A percentile compares a stretch with the other conserved stretches of the same genome.
phyloP scores from a whole-genome alignment of 2,329 filamentous ascomycete species.

The Pestalotiopsis sp. region DNA sequence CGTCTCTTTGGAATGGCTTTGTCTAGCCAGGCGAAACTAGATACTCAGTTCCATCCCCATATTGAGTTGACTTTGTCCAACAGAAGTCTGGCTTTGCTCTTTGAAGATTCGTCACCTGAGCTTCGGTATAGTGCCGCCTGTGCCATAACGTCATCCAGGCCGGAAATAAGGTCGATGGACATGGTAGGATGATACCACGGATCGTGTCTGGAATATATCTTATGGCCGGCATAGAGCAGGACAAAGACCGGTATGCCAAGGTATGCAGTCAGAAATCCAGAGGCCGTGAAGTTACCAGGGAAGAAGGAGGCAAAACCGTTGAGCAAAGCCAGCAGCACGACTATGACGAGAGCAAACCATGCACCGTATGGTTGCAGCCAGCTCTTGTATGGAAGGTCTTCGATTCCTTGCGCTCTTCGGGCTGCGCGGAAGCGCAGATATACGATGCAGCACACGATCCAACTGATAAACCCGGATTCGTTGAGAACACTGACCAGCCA shows the following conservation, averaged over 20 bases:
- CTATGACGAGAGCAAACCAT: constrained; percentile 51
- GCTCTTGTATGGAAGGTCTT: constrained; percentile 50
- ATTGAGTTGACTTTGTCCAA: neutral
- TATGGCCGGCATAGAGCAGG: constrained; percentile 55
- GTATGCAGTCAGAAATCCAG: constrained; percentile 63
- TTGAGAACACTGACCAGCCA: constrained; percentile 60
- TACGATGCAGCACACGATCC: constrained; percentile 55
- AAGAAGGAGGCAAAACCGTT: constrained; percentile 69
- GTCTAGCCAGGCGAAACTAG: no score
- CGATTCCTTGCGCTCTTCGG: constrained; percentile 40
- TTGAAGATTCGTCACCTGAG: neutral
- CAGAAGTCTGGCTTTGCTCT: neutral
- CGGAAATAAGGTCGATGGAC: neutral
- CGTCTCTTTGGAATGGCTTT: no score
- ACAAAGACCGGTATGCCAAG: constrained; percentile 65
- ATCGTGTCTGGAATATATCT: constrained; percentile 33
- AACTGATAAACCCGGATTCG: constrained; percentile 52
- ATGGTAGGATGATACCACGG: constrained; percentile 40
- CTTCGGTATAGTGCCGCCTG: neutral
- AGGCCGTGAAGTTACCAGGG: constrained; percentile 55
- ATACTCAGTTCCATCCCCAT: neutral
- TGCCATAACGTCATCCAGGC: neutral
- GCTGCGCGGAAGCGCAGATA: constrained; percentile 61
- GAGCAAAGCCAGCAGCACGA: constrained; percentile 55
- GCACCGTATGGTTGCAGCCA: constrained; percentile 59